Conservation (phyloP, 257 asterid genomes). For the Galeopsis tetrahit region DNA sequence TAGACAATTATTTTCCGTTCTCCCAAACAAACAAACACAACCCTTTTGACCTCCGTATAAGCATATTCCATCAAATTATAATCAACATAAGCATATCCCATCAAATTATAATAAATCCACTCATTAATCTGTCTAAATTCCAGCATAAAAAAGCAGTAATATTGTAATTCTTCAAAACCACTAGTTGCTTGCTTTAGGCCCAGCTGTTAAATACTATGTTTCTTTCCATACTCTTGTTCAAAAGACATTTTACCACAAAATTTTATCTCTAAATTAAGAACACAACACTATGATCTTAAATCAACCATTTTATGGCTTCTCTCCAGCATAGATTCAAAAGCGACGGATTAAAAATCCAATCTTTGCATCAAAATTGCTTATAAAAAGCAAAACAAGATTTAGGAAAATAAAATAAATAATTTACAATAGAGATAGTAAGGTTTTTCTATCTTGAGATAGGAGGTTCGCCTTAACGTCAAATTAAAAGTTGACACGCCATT, state of each 20-base stretch:
- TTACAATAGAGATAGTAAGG: no score
- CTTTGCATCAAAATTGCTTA: conserved; percentile 12
- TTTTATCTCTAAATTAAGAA: conserved; percentile 30
- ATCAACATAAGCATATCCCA: conserved; percentile 13
- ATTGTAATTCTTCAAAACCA: not conserved
- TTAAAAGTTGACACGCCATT: no score
- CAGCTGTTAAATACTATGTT: conserved; percentile 34
- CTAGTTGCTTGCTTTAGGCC: not conserved
- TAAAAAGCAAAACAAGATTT: not conserved
- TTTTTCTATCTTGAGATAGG: no score
- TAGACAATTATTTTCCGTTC: no score
- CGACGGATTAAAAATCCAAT: conserved; percentile 23
- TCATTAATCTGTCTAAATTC: conserved; percentile 4
- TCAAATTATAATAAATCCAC: conserved; percentile 15
- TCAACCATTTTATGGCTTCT: conserved; percentile 32
- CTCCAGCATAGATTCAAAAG: conserved; percentile 36
- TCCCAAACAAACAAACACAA: no score
- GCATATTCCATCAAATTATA: not conserved
- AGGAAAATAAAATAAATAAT: not conserved
- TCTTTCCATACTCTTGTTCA: conserved; percentile 35
- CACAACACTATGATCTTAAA: conserved; percentile 29
- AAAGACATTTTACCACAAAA: conserved; percentile 41
- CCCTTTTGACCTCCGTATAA: no score
- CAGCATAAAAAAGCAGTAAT: not conserved
- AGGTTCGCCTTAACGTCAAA: no score